Conservation (phyloP, 352 stramenopile species). For the Globisporangium emineosum region DNA sequence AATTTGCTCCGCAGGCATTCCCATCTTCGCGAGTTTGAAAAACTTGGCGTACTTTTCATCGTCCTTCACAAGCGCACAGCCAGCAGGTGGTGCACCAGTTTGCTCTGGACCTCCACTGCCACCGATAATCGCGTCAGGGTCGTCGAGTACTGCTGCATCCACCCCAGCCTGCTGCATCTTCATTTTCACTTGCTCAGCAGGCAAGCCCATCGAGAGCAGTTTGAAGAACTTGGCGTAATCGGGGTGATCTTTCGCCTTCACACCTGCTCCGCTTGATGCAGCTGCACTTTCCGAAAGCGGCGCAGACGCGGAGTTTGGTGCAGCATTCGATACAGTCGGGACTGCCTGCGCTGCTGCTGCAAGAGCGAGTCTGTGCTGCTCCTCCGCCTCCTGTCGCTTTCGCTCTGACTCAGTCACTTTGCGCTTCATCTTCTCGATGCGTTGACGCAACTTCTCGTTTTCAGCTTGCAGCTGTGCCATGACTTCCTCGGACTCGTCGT, state of each 20-base stretch:
- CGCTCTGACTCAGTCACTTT: conserved; percentile 59
- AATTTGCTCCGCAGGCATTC: conserved; percentile 91
- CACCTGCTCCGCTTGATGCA: conserved; percentile 27
- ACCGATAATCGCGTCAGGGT: conserved; percentile 64
- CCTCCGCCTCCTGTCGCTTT: conserved; percentile 47
- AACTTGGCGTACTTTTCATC: conserved; percentile 91
- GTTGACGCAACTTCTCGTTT: conserved; percentile 71
- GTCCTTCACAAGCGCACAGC: conserved; percentile 53
- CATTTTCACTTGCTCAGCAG: conserved; percentile 80
- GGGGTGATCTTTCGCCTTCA: conserved; percentile 66
- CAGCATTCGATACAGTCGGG: conserved; percentile 11
- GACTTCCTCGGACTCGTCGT: conserved; percentile 22
- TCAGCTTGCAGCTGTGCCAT: conserved; percentile 60
- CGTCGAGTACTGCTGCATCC: conserved; percentile 63
- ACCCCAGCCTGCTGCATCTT: conserved; percentile 79
- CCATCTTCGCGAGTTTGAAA: conserved; percentile 96
- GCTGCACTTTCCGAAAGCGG: conserved; percentile 4
- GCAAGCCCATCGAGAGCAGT: conserved; percentile 74
- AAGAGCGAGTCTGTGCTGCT: conserved; percentile 38
- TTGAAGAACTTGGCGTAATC: conserved; percentile 86
- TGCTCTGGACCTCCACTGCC: conserved; percentile 18
- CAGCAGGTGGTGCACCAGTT: conserved; percentile 2
- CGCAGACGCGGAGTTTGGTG: conserved; percentile 16
- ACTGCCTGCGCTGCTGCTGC: conserved; percentile 13
- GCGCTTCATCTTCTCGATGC: conserved; percentile 72